Percentiles rank a stretch among this genome's conserved stretches.
phyloP scores from a whole-genome alignment of 345 rosid species.

The Excoecaria cochinchinensis region DNA sequence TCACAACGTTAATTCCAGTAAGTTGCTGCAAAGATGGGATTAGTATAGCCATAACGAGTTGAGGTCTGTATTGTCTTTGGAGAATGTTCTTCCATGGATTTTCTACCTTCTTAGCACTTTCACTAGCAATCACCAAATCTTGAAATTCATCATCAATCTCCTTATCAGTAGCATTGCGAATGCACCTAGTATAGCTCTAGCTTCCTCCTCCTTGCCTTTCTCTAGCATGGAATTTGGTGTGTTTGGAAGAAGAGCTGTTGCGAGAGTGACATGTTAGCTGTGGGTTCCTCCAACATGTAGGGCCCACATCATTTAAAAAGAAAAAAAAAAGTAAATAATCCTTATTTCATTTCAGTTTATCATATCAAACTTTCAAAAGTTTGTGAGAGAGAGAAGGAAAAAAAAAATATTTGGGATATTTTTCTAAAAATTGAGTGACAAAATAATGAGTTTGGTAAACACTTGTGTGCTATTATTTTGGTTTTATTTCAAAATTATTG shows the following conservation, averaged over 20 bases:
- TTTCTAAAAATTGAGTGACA: too few relatives aligned
- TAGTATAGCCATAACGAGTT: constrained; percentile 9
- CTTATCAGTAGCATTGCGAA: not conserved
- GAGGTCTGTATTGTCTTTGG: constrained; percentile 13
- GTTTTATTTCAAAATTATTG: too few relatives aligned
- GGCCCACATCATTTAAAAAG: too few relatives aligned
- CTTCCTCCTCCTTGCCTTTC: constrained; percentile 2
- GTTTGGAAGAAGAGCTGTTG: not conserved
- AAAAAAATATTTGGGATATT: too few relatives aligned
- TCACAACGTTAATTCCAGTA: constrained; percentile 20
- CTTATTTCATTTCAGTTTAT: too few relatives aligned
- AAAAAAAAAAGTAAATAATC: too few relatives aligned
- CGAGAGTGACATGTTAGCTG: too few relatives aligned
- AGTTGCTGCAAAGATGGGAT: constrained; percentile 20
- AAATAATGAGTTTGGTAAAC: too few relatives aligned
- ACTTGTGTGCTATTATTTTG: too few relatives aligned
- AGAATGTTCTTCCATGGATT: constrained; percentile 3
- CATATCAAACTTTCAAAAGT: too few relatives aligned
- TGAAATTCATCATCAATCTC: constrained; percentile 11
- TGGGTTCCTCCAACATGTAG: too few relatives aligned
- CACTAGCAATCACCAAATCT: constrained; percentile 12
- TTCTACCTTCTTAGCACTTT: not conserved
- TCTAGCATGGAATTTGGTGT: constrained; percentile 17
- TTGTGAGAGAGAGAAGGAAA: too few relatives aligned
- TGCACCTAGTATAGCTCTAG: not conserved